Percentiles rank a stretch among this genome's conserved stretches.
Evolutionary conservation across 805 yeast species (phyloP).

Genomic region (Ogataea trehalophila): DNA sequence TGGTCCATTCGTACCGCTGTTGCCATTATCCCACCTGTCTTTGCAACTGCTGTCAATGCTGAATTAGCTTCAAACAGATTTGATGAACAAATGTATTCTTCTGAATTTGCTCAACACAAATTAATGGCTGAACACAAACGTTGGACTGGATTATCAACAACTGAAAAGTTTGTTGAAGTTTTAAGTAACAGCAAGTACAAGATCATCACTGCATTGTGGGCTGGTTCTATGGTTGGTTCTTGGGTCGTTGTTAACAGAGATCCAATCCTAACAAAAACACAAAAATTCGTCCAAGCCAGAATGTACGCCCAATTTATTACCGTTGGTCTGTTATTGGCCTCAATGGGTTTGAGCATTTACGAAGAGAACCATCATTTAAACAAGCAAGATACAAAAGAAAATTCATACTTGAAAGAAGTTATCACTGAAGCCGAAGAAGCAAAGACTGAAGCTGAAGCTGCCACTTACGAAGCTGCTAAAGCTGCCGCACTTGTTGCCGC

Average conservation of each 20-base stretch:
- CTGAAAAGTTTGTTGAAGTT: conserved; percentile 46
- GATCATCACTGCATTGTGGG: conserved; percentile 72
- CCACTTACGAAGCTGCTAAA: conserved; percentile 1
- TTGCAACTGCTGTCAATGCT: conserved; percentile 57
- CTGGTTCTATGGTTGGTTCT: conserved; percentile 73
- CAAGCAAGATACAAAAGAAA: conserved; percentile 30
- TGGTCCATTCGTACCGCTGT: conserved; percentile 61
- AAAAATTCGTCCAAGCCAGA: conserved; percentile 83
- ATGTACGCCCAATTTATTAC: conserved; percentile 87
- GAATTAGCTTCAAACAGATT: conserved; percentile 67
- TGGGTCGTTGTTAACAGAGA: conserved; percentile 72
- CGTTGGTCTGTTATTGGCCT: conserved; percentile 62
- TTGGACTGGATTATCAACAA: conserved; percentile 46
- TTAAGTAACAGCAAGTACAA: conserved; percentile 56
- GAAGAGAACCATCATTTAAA: conserved; percentile 49
- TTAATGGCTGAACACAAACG: conserved; percentile 42
- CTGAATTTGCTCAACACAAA: conserved; percentile 36
- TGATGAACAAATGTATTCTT: conserved; percentile 56
- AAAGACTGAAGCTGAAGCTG: neutral
- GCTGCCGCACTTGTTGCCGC: no score
- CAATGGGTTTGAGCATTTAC: conserved; percentile 61
- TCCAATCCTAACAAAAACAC: conserved; percentile 67
- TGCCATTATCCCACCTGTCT: conserved; percentile 63
- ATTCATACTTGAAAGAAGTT: conserved; percentile 44
- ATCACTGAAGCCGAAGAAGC: conserved; percentile 9